phyloP scores from a whole-genome alignment of 495 filamentous ascomycete species.

The Poronia punctata region DNA sequence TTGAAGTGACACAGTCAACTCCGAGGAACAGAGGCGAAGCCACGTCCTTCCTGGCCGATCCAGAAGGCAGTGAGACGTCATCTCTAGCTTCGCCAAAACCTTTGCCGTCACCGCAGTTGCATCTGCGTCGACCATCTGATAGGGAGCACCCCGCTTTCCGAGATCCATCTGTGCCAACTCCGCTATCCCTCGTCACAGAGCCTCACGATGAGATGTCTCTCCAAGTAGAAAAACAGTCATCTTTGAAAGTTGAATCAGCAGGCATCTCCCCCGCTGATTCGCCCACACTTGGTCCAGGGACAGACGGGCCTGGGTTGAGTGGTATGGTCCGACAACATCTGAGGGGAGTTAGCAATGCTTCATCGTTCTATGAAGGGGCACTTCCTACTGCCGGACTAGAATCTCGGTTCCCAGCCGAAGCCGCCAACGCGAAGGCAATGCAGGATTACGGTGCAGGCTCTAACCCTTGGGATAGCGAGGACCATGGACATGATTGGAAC shows the following conservation, averaged over 20 bases:
- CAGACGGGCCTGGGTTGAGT: conserved; percentile 55
- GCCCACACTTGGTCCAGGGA: conserved; percentile 64
- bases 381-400: conserved; percentile 24
- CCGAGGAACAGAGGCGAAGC: conserved; percentile 34
- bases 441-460: conserved; percentile 27
- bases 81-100: conserved; percentile 13
- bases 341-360: conserved; percentile 70
- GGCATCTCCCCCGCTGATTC: conserved; percentile 52
- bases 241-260: conserved; percentile 19
- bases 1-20: conserved; percentile 7
- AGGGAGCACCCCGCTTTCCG: conserved; percentile 41
- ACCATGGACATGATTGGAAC: conserved; percentile 16
- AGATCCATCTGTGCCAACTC: conserved; percentile 28
- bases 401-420: conserved; percentile 33
- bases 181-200: conserved; percentile 24
- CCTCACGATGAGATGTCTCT: conserved; percentile 18
- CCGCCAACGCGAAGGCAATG: conserved; percentile 12
- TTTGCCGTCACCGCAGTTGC: conserved; percentile 18
- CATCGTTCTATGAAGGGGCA: conserved; percentile 57
- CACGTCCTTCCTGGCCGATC: conserved; percentile 29
- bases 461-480: conserved; percentile 46
- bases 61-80: conserved; percentile 25
- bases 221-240: conserved; percentile 12
- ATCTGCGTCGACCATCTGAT: conserved; percentile 35
- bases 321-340: conserved; percentile 83